Evolutionary conservation across 75 land plant species (phyloP), one percentile per base, ranked within the genome.

Genomic region (Adiantum capillusveneris): DNA sequence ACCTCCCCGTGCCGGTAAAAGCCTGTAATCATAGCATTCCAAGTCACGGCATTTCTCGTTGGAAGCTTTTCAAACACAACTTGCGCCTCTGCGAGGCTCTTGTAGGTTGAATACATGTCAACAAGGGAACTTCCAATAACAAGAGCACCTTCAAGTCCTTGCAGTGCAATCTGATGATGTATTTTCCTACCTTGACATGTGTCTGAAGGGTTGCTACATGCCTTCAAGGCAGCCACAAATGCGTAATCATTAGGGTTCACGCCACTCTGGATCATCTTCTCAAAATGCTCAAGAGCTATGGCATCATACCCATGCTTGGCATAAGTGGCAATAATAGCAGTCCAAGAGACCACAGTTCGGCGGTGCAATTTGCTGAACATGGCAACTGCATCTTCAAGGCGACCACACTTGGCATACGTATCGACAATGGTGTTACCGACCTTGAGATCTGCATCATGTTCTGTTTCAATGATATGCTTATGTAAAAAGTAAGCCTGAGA

Each of bases 71-170:
- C 59, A 53, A 76, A 84, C 19, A 80, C 63, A 29, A 24, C 55
- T 5, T 63, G 18, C 0, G 86, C 80, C 64, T 62, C 9, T 30
- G 56, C 61, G 31, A 77, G 21, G 54, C 53, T 72, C 17, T 84
- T 77, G 56, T 80, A 77, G 56, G 81, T 84, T 20, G 75, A 59
- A 60, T 84, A 84, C 75, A 75, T 62, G 30, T 81, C 75, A 17
- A 84, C 44, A 0, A 84, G 71, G 37, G 84, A 65, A 53, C 73
- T 76, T 11, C 56, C 66, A 27, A 81, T 63, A 53, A 67, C 57
- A 12, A 59, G n/a, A 22, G 71, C 65, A 6, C 29, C 42, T 6
- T 63, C 63, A 18, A 77, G 70, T 25, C 84, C 75, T 44, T n/a
- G 46, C 26, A n/a, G 41, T 37, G 67, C 31, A 26, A 81, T 29